These are phyloP conservation scores for Stramenopiles sp. DNA, from an alignment of 352 stramenopile genomes.

Conservation along the genomic window DNA sequence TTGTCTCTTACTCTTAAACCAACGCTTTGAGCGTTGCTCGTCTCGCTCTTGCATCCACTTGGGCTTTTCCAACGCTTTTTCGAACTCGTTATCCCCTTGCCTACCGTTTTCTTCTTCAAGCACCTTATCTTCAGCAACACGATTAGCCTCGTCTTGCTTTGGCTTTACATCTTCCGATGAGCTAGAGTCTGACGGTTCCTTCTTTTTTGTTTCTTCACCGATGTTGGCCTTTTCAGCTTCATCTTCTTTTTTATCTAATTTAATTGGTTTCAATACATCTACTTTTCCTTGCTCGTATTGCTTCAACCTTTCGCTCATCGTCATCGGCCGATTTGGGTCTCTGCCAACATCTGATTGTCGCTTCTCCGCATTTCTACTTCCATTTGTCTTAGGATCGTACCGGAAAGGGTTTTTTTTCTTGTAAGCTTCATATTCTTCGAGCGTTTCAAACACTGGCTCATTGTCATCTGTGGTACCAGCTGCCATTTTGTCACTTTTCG, in stretches of 20 bases:
- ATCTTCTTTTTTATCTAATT: neutral
- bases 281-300: neutral
- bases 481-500: neutral
- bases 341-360: too few species aligned
- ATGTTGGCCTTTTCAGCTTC: neutral
- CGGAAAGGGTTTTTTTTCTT: neutral
- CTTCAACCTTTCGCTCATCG: neutral
- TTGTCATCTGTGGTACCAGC: neutral
- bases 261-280: neutral
- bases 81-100: too few species aligned
- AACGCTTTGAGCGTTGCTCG: neutral
- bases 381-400: neutral
- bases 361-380: neutral
- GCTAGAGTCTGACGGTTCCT: neutral
- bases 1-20: neutral
- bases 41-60: conserved; percentile 3
- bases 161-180: neutral
- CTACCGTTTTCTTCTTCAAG: too few species aligned
- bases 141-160: neutral
- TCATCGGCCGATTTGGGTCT: neutral
- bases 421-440: conserved; percentile 6
- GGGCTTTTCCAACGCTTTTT: conserved; percentile 6
- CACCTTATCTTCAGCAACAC: neutral
- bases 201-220: neutral
- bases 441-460: neutral